Conservation (phyloP, 495 filamentous ascomycete species). For the Aspergillus asperescens region DNA sequence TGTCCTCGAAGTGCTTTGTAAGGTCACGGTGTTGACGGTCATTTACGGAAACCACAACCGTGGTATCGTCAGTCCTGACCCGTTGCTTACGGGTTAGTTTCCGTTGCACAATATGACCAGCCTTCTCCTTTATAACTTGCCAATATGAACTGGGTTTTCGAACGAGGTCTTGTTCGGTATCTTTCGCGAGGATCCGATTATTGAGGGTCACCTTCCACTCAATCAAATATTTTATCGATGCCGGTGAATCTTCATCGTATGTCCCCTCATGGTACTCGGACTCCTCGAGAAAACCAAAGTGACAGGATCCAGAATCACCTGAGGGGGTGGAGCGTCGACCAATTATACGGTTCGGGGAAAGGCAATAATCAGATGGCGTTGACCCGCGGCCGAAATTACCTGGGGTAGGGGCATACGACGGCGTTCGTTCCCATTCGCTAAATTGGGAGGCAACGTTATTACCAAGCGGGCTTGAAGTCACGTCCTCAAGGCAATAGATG, state of each 20-base stretch:
- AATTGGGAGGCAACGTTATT: slow-evolving; percentile 9
- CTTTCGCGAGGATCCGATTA: not conserved
- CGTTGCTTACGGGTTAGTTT: too few relatives aligned
- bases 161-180: not conserved
- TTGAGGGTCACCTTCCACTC: slow-evolving; percentile 1
- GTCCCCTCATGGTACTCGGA: slow-evolving; percentile 14
- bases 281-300: too few relatives aligned
- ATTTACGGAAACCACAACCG: too few relatives aligned
- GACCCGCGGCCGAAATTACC: slow-evolving; percentile 18
- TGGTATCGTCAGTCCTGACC: too few relatives aligned
- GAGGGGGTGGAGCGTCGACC: too few relatives aligned
- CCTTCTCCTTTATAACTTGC: too few relatives aligned
- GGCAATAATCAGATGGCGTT: slow-evolving; percentile 20
- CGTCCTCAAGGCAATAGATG: slow-evolving; percentile 6
- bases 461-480: slow-evolving; percentile 1
- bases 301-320: too few relatives aligned
- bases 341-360: too few relatives aligned
- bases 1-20: too few relatives aligned
- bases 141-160: too few relatives aligned
- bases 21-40: too few relatives aligned
- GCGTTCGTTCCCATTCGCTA: slow-evolving; percentile 16
- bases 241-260: slow-evolving; percentile 36
- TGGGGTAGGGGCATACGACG: slow-evolving; percentile 10
- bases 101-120: too few relatives aligned
- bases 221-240: slow-evolving; percentile 27